Evolutionary conservation across 805 yeast species (phyloP), one percentile per base, ranked within the genome.

Genomic region (Metschnikowia lunata): DNA sequence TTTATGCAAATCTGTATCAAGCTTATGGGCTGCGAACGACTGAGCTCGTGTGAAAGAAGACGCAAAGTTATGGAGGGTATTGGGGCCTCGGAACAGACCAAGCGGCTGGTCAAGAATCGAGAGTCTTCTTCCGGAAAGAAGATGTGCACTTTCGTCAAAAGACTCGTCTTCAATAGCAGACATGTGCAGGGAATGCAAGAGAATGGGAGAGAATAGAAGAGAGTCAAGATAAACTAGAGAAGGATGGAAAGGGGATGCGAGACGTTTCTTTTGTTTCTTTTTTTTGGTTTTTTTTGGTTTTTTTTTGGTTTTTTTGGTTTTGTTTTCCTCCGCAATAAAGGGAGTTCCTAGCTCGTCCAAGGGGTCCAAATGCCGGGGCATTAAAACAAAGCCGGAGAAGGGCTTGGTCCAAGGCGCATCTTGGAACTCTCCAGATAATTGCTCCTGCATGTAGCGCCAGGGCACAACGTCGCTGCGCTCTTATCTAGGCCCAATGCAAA

Each of bases 31-130:
- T 39, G 76, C 71, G 60, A 74, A 77, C 38, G 45, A 43, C 60
- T 86, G 91, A 1, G 95, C 93, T 59, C 96, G 75, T 33, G 80
- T 76, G 57, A 75, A 80, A 0, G 95, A 87, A 11, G 86, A 79
- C 1, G 95, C 95, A 64, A 88, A 88, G 43, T 85, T 80, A 46
- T 83, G 80, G 34, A 88, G 60, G 27, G 93, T 84, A 63, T 85
- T 85, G 13, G 72, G 71, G 37, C 88, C 84, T 56, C 72, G 72
- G 58, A 79, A 80, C 14, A 85, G 80, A 3, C 83, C 83, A 26
- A 78, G 64, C 2, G 67, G 64, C 35, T 60, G 53, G 47, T 65
- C 69, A 26, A 65, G 49, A 32, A 63, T 48, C 13, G 61, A 47
- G 27, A 37, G 45, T 18, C 55, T 41, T 28, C 55, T 43, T 36